Evolutionary conservation across 2,329 filamentous ascomycete species (phyloP).

Genomic region (Neofusicoccum sp.): DNA sequence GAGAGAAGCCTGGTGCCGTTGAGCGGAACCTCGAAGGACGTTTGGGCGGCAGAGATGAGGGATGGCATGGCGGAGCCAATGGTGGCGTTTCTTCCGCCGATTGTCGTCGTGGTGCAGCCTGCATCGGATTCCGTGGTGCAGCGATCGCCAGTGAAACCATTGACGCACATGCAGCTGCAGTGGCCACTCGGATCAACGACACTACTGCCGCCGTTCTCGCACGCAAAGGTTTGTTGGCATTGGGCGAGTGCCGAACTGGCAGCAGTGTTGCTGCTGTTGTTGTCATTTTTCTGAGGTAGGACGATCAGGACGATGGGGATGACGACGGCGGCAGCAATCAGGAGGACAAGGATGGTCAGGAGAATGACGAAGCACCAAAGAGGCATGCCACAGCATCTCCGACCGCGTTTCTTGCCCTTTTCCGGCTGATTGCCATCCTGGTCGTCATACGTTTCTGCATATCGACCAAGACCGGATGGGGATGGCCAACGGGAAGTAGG

Average conservation of each 20-base stretch:
- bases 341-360: conserved; percentile 65
- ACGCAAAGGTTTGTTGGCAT: conserved; percentile 66
- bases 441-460: conserved; percentile 13
- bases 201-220: conserved; percentile 79
- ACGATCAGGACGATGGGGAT: conserved; percentile 70
- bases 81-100: conserved; percentile 62
- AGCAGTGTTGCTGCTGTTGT: conserved; percentile 23
- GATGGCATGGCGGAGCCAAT: conserved; percentile 78
- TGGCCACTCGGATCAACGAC: conserved; percentile 63
- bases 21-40: conserved; percentile 76
- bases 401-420: conserved; percentile 44
- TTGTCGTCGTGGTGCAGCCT: conserved; percentile 58
- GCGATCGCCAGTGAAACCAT: conserved; percentile 74
- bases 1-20: conserved; percentile 70
- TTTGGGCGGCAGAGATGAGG: conserved; percentile 65
- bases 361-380: conserved; percentile 74
- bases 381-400: conserved; percentile 82
- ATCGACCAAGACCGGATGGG: conserved; percentile 4
- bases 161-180: conserved; percentile 86
- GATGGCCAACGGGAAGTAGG: conserved; percentile 10
- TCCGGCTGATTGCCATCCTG: conserved; percentile 23
- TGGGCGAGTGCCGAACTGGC: conserved; percentile 24
- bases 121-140: conserved; percentile 57
- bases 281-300: conserved; percentile 52
- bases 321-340: conserved; percentile 79